Evolutionary conservation across 1,139 yeast genomes (phyloP), one percentile per base, ranked within the genome.

Genomic region (Diutina mesorugosa): DNA sequence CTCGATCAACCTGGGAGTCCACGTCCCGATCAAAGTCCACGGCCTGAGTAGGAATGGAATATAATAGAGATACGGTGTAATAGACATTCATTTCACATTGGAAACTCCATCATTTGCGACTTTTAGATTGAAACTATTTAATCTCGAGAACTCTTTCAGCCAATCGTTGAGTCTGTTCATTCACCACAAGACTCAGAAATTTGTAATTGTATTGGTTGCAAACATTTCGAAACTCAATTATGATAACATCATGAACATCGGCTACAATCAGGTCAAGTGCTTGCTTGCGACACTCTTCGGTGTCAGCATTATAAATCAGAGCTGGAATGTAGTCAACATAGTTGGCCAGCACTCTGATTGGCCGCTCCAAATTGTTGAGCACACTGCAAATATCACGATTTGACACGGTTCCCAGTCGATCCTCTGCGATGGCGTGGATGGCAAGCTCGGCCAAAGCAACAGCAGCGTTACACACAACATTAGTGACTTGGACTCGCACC

Each of bases 131-230:
- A 6, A 45, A 1, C 6, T 45, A 35, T n/a, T 35, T 35, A 35
- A 35, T 35, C 4, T 85, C 90, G 57, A 84, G 76, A 26, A 85
- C 86, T 84, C 88, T 81, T 64, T 84, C 84, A 30, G 90, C 89
- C 61, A 85, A 50, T n/a, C 53, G 53, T 8, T 50, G 53, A 14
- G 72, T 61, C 80, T 81, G 62, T 81, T 82, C 12, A 85, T 86
- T 57, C 81, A 80, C 7, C 85, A 80, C 58, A 60, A 85, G 77
- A 62, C 85, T 90, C 65, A 83, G 83, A 60, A 86, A 69, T 57
- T 81, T 75, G 56, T 75, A 78, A 64, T 84, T 84, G 65, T 83
- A 85, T 61, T 79, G 78, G 55, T 85, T 69, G 55, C 87, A 85
- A 53, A 85, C 74, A 60, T 81, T 83, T 65, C 81, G 80, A 64